Base-by-base conservation (phyloP, 768 basidiomycete species). In the Rhizopogon roseolus region DNA sequence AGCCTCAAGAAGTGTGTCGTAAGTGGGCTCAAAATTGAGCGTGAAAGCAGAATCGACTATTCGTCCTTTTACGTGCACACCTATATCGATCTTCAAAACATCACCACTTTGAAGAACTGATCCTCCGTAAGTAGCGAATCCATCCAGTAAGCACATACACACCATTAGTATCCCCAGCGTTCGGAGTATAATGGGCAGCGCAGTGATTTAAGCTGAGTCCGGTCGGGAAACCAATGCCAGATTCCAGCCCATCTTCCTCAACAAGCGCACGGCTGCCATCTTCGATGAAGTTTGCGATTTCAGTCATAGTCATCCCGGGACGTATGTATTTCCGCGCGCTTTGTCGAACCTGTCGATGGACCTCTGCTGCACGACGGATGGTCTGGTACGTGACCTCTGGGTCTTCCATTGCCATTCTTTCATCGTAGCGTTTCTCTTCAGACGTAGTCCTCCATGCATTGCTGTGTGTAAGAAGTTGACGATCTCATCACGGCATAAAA, bases 1-100 rank as follows among this genome's bases (percentile, higher is more conserved):
- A 28, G 97, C 95, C 63, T 89, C 86, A 10, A 99, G 63, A 5
- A 99, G 75, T 56, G 84, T 86, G 61, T 98, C 85, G 65, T 98
- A 99, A 9, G 88, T 90, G 28, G 85, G 92, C 54, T 94, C 93
- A 61, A 86, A 98, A 16, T 75, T 81, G 64, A 98, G 74, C 3
- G 97, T 99, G 70, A 98, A 98, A 3, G 97, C 97, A 45, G 95
- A 98, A 68, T 99, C 97, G 27, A 85, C 67, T 55, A 98, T 99
- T 49, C 92, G 79, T n/a, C 96, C 97, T 63, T 89, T 90, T 36
- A 98, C 94, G 59, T 99, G 97, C 3, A 98, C 94, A 49, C 97
- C 97, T 62, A 99, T 82, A 66, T 99, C 97, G 45, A 99, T 93
- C 73, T 99, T 98, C 57, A 99, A 76, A 16, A 98, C 88, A 64